These are phyloP conservation scores for Carallia pectinifolia DNA, from an alignment of 345 rosid genomes.

Conservation along the genomic window DNA sequence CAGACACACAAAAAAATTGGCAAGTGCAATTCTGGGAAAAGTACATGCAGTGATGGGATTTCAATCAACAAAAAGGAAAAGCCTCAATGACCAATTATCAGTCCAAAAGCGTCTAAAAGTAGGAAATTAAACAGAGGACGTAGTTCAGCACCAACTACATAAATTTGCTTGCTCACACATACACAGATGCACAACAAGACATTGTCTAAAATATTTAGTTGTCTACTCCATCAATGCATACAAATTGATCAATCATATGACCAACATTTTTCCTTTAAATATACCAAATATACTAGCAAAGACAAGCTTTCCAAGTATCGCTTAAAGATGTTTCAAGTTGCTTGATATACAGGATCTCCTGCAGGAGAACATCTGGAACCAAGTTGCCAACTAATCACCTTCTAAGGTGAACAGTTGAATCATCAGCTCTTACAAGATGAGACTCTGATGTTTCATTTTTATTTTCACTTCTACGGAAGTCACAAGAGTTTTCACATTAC, in stretches of 20 bases:
- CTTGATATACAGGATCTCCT: constrained; percentile 7
- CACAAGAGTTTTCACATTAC: background rate
- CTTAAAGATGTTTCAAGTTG: background rate
- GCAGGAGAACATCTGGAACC: background rate
- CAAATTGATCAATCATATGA: constrained; percentile 1
- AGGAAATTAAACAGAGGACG: too few species aligned
- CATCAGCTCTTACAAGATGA: background rate
- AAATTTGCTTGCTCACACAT: background rate
- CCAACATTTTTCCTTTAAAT: background rate
- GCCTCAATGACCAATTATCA: too few species aligned
- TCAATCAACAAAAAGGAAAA: too few species aligned
- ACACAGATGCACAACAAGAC: too few species aligned
- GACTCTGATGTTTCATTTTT: background rate
- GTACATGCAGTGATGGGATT: too few species aligned
- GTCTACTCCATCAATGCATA: constrained; percentile 1
- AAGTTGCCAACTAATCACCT: background rate
- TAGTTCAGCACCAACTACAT: too few species aligned
- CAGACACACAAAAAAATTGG: background rate
- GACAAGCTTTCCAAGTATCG: background rate
- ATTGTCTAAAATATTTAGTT: background rate
- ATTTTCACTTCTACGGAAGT: background rate
- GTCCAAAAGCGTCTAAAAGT: too few species aligned
- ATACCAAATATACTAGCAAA: background rate
- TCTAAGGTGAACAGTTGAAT: background rate
- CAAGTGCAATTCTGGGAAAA: too few species aligned